These are phyloP conservation scores for Polygonum aviculare DNA, from an alignment of 148 eudicot genomes.

Conservation along the genomic window DNA sequence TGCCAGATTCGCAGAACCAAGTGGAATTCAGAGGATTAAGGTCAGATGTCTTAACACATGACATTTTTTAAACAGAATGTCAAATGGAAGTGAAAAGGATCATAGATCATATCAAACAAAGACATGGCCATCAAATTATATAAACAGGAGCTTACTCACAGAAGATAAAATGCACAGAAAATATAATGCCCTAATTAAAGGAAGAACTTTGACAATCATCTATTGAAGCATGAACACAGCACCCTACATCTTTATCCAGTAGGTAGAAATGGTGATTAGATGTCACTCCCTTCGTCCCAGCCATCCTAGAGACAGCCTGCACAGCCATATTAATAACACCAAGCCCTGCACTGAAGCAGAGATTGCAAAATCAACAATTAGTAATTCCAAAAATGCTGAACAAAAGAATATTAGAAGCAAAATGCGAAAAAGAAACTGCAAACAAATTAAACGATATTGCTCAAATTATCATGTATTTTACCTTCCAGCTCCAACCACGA, in stretches of 20 bases:
- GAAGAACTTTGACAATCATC: neutral
- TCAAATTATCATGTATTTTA: slow-evolving; percentile 14
- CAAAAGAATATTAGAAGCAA: neutral
- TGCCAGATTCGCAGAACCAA: neutral
- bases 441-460: neutral
- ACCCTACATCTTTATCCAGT: slow-evolving; percentile 80
- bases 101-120: neutral
- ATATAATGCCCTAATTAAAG: neutral
- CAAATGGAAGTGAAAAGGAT: neutral
- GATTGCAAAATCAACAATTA: neutral
- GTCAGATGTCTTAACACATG: neutral
- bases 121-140: neutral
- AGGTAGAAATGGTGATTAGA: slow-evolving; percentile 84
- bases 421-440: neutral
- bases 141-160: neutral
- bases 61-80: neutral
- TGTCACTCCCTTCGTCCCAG: slow-evolving; percentile 38
- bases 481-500: slow-evolving; percentile 99
- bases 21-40: neutral
- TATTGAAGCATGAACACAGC: neutral
- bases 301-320: slow-evolving; percentile 80
- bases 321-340: slow-evolving; percentile 93
- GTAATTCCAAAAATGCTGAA: neutral
- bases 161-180: neutral
- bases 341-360: slow-evolving; percentile 90